Conservation (phyloP, 2,329 filamentous ascomycete genomes). For the Lachnellula arida region DNA sequence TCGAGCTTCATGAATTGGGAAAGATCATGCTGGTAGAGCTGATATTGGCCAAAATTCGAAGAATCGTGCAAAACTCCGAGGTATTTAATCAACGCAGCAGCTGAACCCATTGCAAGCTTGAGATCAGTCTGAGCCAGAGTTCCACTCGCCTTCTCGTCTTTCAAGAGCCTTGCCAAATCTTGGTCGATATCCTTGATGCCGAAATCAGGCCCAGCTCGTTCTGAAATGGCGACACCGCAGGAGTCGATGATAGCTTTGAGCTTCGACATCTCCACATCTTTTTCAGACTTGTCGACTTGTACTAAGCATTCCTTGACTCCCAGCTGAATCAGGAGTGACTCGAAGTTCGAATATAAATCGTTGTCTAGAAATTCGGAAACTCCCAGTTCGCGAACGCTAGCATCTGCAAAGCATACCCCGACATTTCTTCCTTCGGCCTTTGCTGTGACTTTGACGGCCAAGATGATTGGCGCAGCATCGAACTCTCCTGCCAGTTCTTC, state of each 20-base stretch:
- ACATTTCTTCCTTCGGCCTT: slow-evolving; percentile 84
- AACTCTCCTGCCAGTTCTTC: slow-evolving; percentile 89
- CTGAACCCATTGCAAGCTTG: slow-evolving; percentile 93
- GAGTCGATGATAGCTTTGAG: slow-evolving; percentile 84
- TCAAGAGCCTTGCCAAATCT: slow-evolving; percentile 79
- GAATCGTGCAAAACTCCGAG: slow-evolving; percentile 84
- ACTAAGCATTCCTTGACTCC: slow-evolving; percentile 91
- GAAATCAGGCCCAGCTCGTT: slow-evolving; percentile 73
- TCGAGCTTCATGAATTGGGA: slow-evolving; percentile 98
- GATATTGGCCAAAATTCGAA: slow-evolving; percentile 95
- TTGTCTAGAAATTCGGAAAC: slow-evolving; percentile 99
- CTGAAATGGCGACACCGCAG: slow-evolving; percentile 85
- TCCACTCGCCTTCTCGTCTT: slow-evolving; percentile 74
- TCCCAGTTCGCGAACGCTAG: slow-evolving; percentile 89
- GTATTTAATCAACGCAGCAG: slow-evolving; percentile 91
- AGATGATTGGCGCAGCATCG: slow-evolving; percentile 87
- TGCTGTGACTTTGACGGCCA: slow-evolving; percentile 90
- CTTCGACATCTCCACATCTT: slow-evolving; percentile 85
- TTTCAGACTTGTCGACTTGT: slow-evolving; percentile 71
- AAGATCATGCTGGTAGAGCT: slow-evolving; percentile 94
- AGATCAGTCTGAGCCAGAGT: slow-evolving; percentile 85
- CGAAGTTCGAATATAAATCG: slow-evolving; percentile 96
- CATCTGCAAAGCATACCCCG: slow-evolving; percentile 96
- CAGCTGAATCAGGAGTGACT: slow-evolving; percentile 91
- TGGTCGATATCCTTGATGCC: slow-evolving; percentile 91